Evolutionary conservation across 129 eudicot genomes (phyloP).

Genomic region (Flaveria robusta): DNA sequence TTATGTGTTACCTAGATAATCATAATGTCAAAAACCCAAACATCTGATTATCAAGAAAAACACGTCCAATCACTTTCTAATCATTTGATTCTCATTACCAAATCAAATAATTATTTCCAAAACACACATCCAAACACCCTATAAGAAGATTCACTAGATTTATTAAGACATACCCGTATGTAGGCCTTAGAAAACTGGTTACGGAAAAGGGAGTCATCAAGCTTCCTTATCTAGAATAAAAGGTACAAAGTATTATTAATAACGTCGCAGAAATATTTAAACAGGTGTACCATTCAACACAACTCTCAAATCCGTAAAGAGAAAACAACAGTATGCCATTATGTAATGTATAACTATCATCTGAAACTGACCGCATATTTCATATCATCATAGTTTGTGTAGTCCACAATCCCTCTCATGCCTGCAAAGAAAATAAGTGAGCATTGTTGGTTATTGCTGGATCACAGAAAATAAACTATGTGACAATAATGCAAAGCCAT

Average conservation of each 20-base stretch:
- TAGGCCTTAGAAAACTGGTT: constrained; percentile 72
- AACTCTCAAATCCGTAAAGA: background rate
- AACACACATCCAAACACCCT: background rate
- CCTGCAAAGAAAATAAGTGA: constrained; percentile 46
- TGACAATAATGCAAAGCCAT: too few relatives aligned
- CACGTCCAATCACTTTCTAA: too few relatives aligned
- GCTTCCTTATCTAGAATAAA: constrained; percentile 72
- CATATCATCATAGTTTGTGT: constrained; percentile 85
- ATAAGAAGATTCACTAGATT: background rate
- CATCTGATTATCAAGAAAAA: too few relatives aligned
- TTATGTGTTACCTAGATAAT: too few relatives aligned
- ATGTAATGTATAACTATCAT: constrained; percentile 9
- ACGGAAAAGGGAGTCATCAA: constrained; percentile 70
- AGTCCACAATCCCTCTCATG: constrained; percentile 87
- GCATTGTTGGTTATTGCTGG: background rate
- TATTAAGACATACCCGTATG: constrained; percentile 56
- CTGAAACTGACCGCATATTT: constrained; percentile 74
- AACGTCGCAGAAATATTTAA: background rate
- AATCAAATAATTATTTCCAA: background rate
- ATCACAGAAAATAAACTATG: too few relatives aligned
- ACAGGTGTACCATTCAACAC: background rate
- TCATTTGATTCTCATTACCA: background rate
- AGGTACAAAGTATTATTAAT: background rate
- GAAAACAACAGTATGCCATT: background rate
- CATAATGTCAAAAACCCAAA: too few relatives aligned